Evolutionary conservation across 805 yeast species (phyloP).

Genomic region (Lipomyces lipofer): DNA sequence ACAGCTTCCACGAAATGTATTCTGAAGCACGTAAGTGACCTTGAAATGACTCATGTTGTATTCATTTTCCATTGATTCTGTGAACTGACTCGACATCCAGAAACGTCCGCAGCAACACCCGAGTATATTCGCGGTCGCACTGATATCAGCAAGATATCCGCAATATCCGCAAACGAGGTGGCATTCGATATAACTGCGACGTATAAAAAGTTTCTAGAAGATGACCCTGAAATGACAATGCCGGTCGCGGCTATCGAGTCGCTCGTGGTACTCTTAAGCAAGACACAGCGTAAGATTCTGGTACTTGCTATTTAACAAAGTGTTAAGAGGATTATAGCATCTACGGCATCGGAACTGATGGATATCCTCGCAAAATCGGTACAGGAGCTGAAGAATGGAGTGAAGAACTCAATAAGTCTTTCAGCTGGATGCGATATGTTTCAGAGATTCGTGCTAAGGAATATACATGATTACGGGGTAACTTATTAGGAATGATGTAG

Average conservation of each 20-base stretch:
- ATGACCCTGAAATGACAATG: conserved; percentile 97
- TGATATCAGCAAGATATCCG: no score
- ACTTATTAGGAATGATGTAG: no score
- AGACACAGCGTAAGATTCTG: conserved; percentile 58
- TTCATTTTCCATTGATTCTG: no score
- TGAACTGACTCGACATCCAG: no score
- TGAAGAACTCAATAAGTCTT: conserved; percentile 87
- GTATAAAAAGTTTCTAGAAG: conserved; percentile 75
- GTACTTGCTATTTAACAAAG: not conserved
- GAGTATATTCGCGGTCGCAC: no score
- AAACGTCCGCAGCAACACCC: no score
- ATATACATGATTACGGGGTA: conserved; percentile 68
- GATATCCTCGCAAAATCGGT: conserved; percentile 77
- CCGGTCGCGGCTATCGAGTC: conserved; percentile 99
- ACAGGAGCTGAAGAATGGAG: conserved; percentile 67
- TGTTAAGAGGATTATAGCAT: conserved; percentile 43
- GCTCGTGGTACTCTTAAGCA: conserved; percentile 75
- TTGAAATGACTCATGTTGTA: no score
- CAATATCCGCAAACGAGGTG: no score
- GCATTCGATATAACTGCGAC: conserved; percentile 79
- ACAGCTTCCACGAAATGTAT: no score
- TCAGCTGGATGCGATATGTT: conserved; percentile 98
- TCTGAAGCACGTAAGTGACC: no score
- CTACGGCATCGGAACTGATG: conserved; percentile 91
- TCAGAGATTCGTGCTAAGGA: conserved; percentile 87